Conservation (phyloP, 1,284 basidiomycete species). For the Mycena sp. region DNA sequence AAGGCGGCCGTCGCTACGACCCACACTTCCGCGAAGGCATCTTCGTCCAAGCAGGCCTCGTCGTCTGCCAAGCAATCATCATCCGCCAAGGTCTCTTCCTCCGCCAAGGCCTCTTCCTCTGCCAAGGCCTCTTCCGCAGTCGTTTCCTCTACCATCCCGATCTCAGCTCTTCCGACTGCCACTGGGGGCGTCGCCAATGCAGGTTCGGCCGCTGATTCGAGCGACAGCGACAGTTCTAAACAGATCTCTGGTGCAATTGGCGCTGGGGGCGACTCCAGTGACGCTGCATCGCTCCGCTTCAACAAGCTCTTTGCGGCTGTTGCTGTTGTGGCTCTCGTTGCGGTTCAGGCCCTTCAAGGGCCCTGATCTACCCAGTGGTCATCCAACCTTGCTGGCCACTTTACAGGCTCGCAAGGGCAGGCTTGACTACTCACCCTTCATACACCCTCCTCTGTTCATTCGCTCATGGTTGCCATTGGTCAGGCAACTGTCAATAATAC, state of each 20-base stretch:
- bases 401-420: not conserved
- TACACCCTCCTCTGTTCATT: too few relatives aligned
- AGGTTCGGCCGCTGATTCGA: not conserved
- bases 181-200: slow-evolving; percentile 12
- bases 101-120: not conserved
- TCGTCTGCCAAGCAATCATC: slow-evolving; percentile 16
- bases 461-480: not conserved
- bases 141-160: not conserved
- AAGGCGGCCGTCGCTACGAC: not conserved
- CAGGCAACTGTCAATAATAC: not conserved
- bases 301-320: slow-evolving; percentile 3
- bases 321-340: slow-evolving; percentile 1
- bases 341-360: slow-evolving; percentile 9
- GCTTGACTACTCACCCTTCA: not conserved
- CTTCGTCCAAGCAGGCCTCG: not conserved
- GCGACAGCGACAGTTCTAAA: not conserved
- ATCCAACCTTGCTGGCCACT: not conserved
- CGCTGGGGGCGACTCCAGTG: not conserved
- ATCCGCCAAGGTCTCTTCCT: not conserved
- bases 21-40: not conserved
- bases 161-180: not conserved
- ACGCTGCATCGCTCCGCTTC: not conserved
- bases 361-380: not conserved
- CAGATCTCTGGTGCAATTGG: not conserved
- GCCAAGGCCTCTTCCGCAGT: slow-evolving; percentile 4